Base-by-base conservation (phyloP, 1,284 basidiomycete genomes). In the Trametes hirsuta region DNA sequence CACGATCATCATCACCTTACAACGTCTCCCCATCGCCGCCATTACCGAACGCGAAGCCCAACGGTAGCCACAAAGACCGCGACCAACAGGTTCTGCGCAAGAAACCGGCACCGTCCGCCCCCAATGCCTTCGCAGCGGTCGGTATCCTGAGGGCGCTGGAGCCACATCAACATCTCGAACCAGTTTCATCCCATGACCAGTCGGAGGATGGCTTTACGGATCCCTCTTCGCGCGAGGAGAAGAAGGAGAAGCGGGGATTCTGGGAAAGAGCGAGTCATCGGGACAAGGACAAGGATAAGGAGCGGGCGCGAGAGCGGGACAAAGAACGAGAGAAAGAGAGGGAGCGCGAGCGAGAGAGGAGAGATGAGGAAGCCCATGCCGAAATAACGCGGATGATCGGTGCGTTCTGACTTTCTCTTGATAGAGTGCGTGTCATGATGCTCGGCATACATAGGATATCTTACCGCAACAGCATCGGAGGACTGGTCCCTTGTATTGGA, bases 401-500 rank as follows among this genome's bases (percentile, higher is more conserved):
- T 87, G 70, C 56, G 72, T 66, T 3, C 10, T 21, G 10, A 41
- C 36, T 21, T 0, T 21, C 39, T 39, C 47, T 10, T 21, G 5
- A 30, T 21, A 40, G 10, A 14, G 5, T 18, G 12, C 18, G 4
- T 24, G n/a, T 22, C 41, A 18, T 47, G 25, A 48, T 25, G 12
- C 36, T 18, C 39, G 18, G 18, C 35, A 18, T 47, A 25, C 21
- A 41, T 8, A 92, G 90, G 89, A 0, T 91, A 82, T 67, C 77
- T 91, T 14, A 89, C 89, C 4, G 88, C 88, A 0, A 90, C 87
- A 0, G 81, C 86, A 0, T 87, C 87, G 4, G 90, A 92, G 70
- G 89, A 93, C 69, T 92, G 90, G 90, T 73, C 81, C 0, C 79
- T 93, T 37, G 88, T 92, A 0, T 76, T 92, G 36, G 90, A 93